Base-by-base conservation (phyloP, 495 filamentous ascomycete genomes). In the Xylaria intraflava region DNA sequence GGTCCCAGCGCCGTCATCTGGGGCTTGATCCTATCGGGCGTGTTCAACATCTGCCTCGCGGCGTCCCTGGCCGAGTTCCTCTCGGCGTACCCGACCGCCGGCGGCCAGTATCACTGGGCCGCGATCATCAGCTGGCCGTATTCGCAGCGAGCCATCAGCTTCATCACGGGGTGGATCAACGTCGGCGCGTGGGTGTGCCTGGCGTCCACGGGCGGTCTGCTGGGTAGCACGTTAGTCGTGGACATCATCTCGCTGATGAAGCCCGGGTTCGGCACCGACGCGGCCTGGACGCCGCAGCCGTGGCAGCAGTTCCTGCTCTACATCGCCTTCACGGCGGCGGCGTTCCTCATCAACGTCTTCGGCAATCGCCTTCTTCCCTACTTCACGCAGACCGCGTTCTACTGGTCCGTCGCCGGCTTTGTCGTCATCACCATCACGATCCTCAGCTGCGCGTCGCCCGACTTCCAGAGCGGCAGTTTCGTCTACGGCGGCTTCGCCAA, bases 71-170 rank as follows among this genome's bases (percentile, higher is more conserved):
- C 86, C 11, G 86, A 90, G 59, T 88, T 89, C 60, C 68, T 88
- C 17, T 83, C 81, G 6, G 85, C 84, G 1, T 89, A 84, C 62
- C 86, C 86, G 38, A 89, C 84, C 65, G 80, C 62, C 10, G 78
- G 78, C 55, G 84, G 84, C 24, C 84, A 87, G 70, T 88, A 88
- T 56, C 83, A 88, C 65, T 89, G 86, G 86, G 86, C 85, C 14
- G 84, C 85, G 5, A 72, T 86, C 64, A 73, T 85, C 29, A 71
- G 76, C 19, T 82, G 78, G 72, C 67, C 72, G 58, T 69, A 63
- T 42, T 87, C 77, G 77, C 79, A 81, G 41, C 80, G 81, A 1
- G 65, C 82, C 19, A 68, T 89, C 6, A 83, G 78, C 10, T 90
- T 82, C 79, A 79, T 83, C 27, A 87, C 83, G 0, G 86, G 86